These are phyloP conservation scores for Penicillium paradoxum DNA, from an alignment of 495 filamentous ascomycete genomes.

Conservation along the genomic window DNA sequence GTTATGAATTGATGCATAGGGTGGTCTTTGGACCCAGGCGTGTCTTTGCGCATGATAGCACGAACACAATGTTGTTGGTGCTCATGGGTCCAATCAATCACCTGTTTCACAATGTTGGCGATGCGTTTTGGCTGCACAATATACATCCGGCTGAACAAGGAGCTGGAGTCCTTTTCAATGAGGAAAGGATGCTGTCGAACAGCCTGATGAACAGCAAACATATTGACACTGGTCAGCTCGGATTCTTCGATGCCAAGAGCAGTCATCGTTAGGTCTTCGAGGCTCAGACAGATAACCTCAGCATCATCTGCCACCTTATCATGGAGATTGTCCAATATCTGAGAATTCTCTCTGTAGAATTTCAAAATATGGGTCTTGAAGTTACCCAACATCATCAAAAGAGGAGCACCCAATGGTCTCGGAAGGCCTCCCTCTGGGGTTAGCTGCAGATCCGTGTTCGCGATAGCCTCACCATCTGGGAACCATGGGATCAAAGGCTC, in stretches of 20 bases:
- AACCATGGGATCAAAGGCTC: slow-evolving; percentile 57
- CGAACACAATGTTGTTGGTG: slow-evolving; percentile 46
- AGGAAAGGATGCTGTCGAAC: slow-evolving; percentile 37
- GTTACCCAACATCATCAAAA: slow-evolving; percentile 29
- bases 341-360: slow-evolving; percentile 43
- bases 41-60: slow-evolving; percentile 20
- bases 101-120: slow-evolving; percentile 39
- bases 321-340: slow-evolving; percentile 47
- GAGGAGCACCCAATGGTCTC: slow-evolving; percentile 29
- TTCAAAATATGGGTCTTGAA: slow-evolving; percentile 28
- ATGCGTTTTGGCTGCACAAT: slow-evolving; percentile 48
- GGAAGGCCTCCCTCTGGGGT: slow-evolving; percentile 43
- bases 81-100: slow-evolving; percentile 53
- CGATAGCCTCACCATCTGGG: slow-evolving; percentile 42
- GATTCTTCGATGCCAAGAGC: slow-evolving; percentile 41
- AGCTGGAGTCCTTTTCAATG: slow-evolving; percentile 47
- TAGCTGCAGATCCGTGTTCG: slow-evolving; percentile 38
- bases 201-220: slow-evolving; percentile 66
- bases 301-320: slow-evolving; percentile 41
- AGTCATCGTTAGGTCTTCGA: slow-evolving; percentile 58
- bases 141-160: slow-evolving; percentile 36
- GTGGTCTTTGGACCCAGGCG: slow-evolving; percentile 21
- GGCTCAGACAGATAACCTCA: slow-evolving; percentile 48
- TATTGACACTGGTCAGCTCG: slow-evolving; percentile 44
- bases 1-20: slow-evolving; percentile 55